Percentiles rank a stretch among this genome's conserved stretches.
These are phyloP conservation scores for Cantharellus cinnabarinus DNA, from an alignment of 768 basidiomycete species.

Conservation along the genomic window DNA sequence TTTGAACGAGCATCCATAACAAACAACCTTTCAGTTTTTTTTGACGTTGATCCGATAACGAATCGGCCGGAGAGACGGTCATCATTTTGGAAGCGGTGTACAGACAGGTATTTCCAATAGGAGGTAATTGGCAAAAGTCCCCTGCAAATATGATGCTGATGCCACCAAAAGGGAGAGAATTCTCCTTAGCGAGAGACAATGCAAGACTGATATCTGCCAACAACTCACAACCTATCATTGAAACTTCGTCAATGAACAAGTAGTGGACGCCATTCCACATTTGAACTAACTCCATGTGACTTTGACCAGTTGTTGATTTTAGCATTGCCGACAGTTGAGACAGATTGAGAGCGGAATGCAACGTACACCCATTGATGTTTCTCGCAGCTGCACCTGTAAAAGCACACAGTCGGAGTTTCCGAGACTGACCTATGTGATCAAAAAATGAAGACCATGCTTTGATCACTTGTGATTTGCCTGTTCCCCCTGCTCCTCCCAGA, in stretches of 20 bases:
- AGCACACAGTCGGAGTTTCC: slow-evolving; percentile 9
- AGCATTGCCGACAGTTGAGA: background rate
- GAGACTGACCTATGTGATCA: background rate
- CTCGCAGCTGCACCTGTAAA: slow-evolving; percentile 13
- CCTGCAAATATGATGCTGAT: slow-evolving; percentile 6
- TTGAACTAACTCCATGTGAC: background rate
- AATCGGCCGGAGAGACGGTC: background rate
- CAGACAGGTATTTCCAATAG: background rate
- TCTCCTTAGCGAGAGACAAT: slow-evolving; percentile 1
- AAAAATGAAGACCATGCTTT: slow-evolving; percentile 11
- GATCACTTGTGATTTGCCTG: slow-evolving; percentile 13
- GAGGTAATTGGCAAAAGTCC: slow-evolving; percentile 4
- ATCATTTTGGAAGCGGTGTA: background rate
- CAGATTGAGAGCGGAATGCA: slow-evolving; percentile 8
- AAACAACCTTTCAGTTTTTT: background rate
- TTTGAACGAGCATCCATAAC: background rate
- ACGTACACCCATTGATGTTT: slow-evolving; percentile 11
- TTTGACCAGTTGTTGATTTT: background rate
- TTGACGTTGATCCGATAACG: background rate
- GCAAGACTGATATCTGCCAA: slow-evolving; percentile 1
- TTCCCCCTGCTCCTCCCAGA: slow-evolving; percentile 12
- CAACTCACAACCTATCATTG: slow-evolving; percentile 4
- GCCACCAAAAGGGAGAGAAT: slow-evolving; percentile 1
- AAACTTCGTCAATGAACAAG: slow-evolving; percentile 6
- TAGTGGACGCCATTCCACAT: slow-evolving; percentile 8